phyloP scores from a whole-genome alignment of 352 stramenopile genomes.

The Globisporangium acanthophoron region DNA sequence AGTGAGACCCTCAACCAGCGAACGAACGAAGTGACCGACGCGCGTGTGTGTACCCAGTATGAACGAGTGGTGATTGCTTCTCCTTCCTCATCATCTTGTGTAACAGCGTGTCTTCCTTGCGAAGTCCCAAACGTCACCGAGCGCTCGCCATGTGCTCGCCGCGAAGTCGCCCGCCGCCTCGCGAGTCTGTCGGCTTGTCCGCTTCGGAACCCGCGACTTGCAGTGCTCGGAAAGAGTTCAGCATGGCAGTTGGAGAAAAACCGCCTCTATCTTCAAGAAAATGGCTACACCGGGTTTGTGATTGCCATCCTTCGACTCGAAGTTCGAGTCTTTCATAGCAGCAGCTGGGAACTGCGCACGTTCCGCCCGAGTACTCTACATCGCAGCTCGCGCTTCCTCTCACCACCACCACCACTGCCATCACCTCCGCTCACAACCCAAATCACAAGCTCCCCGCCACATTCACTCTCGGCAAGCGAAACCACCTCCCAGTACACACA shows the following conservation, averaged over 20 bases:
- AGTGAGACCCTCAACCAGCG: background rate
- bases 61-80: background rate
- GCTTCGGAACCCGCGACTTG: too few relatives aligned
- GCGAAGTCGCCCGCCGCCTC: too few relatives aligned
- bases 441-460: slow-evolving; percentile 22
- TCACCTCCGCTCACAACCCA: slow-evolving; percentile 21
- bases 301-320: background rate
- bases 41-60: background rate
- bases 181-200: too few relatives aligned
- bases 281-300: background rate
- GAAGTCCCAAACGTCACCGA: background rate
- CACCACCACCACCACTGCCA: background rate
- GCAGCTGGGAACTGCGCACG: slow-evolving; percentile 2
- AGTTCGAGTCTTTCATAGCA: background rate
- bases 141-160: too few relatives aligned
- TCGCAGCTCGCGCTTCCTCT: background rate
- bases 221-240: background rate
- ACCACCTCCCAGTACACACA: slow-evolving; percentile 2
- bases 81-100: background rate
- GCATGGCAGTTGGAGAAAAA: background rate
- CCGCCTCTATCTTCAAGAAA: background rate
- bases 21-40: background rate
- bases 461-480: slow-evolving; percentile 3
- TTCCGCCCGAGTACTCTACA: slow-evolving; percentile 1
- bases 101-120: background rate